phyloP scores from a whole-genome alignment of 306 rosid species.

The Senna tora region DNA sequence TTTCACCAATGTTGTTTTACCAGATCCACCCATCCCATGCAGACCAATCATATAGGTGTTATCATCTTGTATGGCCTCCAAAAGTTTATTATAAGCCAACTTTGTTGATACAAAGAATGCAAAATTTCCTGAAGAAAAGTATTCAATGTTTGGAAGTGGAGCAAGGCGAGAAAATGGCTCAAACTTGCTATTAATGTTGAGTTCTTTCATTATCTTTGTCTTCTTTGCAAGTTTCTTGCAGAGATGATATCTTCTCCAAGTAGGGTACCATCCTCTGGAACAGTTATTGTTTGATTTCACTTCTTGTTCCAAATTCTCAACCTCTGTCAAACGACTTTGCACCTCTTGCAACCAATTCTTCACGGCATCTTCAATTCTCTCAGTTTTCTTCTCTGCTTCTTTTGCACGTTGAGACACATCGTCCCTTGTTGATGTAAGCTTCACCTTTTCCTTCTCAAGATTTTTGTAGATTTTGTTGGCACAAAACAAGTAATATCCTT shows the following conservation, averaged over 20 bases:
- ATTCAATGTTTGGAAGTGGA: constrained; percentile 4
- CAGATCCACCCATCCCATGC: not conserved
- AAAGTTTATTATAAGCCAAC: not conserved
- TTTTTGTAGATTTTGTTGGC: not conserved
- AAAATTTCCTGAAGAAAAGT: not conserved
- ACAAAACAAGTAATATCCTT: not conserved
- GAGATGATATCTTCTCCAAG: not conserved
- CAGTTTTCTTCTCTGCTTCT: not conserved
- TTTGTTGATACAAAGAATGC: not conserved
- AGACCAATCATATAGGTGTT: not conserved
- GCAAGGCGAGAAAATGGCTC: not conserved
- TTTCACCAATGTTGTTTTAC: not conserved
- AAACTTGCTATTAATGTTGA: not conserved
- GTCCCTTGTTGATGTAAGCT: not conserved
- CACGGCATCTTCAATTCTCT: not conserved
- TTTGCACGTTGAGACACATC: not conserved
- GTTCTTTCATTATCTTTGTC: not conserved
- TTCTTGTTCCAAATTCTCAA: not conserved
- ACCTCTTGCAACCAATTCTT: not conserved
- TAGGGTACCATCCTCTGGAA: not conserved
- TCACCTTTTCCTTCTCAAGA: not conserved
- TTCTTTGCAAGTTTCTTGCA: not conserved
- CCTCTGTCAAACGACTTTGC: not conserved
- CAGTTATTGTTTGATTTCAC: not conserved
- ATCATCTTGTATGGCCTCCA: not conserved